Evolutionary conservation across 2,329 filamentous ascomycete species (phyloP).

Genomic region (Leptosphaerulina australis): DNA sequence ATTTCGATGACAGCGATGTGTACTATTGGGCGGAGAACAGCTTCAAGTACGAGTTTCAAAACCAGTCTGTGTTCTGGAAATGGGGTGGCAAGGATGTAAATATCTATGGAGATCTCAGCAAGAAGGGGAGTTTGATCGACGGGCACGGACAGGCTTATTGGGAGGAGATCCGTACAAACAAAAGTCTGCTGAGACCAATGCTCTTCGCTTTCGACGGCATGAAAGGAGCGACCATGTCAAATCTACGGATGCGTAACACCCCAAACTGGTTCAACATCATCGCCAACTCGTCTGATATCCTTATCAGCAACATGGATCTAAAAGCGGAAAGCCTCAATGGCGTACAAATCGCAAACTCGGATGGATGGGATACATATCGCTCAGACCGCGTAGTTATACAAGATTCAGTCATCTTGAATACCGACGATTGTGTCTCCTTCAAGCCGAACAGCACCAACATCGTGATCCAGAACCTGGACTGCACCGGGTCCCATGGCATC

Average conservation of each 20-base stretch:
- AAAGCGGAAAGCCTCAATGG: conserved; percentile 1
- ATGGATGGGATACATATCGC: conserved; percentile 62
- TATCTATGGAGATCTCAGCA: conserved; percentile 60
- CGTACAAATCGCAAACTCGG: conserved; percentile 25
- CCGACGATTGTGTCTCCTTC: conserved; percentile 67
- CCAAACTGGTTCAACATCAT: conserved; percentile 53
- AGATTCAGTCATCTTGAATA: conserved; percentile 63
- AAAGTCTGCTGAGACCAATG: conserved; percentile 59
- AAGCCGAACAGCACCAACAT: conserved; percentile 70
- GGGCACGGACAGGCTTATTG: conserved; percentile 63
- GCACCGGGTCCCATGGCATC: conserved; percentile 71
- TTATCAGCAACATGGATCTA: conserved; percentile 16
- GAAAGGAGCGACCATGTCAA: conserved; percentile 8
- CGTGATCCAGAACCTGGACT: conserved; percentile 66
- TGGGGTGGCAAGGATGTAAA: conserved; percentile 66
- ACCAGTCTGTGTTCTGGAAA: conserved; percentile 66
- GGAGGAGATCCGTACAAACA: conserved; percentile 2
- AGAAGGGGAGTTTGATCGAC: conserved; percentile 55
- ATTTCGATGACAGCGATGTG: conserved; percentile 64
- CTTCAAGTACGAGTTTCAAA: conserved; percentile 66
- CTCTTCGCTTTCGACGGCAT: conserved; percentile 34
- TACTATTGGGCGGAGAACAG: conserved; percentile 67
- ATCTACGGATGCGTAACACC: conserved; percentile 5
- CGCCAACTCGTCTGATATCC: conserved; percentile 54
- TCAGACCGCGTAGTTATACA: conserved; percentile 65